These are phyloP conservation scores for Cryptococcus sp. DNA, from an alignment of 1,284 basidiomycete genomes.

Conservation along the genomic window DNA sequence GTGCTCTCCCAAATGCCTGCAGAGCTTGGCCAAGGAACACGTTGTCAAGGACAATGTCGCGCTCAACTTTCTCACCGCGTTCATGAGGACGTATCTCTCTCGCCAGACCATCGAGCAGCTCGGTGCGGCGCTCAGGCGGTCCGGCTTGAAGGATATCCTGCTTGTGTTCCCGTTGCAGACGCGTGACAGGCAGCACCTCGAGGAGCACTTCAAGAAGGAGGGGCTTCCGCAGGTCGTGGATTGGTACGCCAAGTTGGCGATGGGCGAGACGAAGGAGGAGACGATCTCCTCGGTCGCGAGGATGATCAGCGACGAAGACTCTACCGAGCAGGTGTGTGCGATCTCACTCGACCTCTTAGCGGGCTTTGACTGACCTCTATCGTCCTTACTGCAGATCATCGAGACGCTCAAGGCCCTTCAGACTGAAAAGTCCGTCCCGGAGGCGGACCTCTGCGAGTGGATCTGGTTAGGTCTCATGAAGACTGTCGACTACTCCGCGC, in stretches of 20 bases:
- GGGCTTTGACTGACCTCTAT: background rate
- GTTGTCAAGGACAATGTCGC: conserved; percentile 87
- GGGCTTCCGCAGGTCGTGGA: conserved; percentile 75
- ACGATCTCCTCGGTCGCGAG: conserved; percentile 63
- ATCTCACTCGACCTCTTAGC: background rate
- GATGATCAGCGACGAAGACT: conserved; percentile 57
- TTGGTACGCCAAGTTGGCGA: conserved; percentile 86
- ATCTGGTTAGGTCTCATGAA: conserved; percentile 88
- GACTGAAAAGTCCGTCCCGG: conserved; percentile 59
- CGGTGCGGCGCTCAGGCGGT: conserved; percentile 68
- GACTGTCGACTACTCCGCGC: conserved; percentile 78
- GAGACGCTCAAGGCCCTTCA: conserved; percentile 64
- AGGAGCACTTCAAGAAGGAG: conserved; percentile 79
- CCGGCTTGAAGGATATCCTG: conserved; percentile 79
- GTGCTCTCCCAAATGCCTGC: conserved; percentile 69
- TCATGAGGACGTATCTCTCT: conserved; percentile 75
- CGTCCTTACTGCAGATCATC: conserved; percentile 60
- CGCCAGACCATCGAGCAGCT: conserved; percentile 85
- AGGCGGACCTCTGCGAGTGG: conserved; percentile 77
- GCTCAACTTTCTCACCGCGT: conserved; percentile 68
- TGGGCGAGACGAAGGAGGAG: conserved; percentile 66
- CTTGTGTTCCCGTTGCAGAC: conserved; percentile 82
- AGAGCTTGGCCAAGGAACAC: conserved; percentile 85
- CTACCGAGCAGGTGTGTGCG: conserved; percentile 60
- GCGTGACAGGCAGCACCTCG: conserved; percentile 67